Percentiles rank a stretch among this genome's conserved stretches.
Conservation (phyloP, 2,329 filamentous ascomycete species). For the Aspergillus terreus region DNA sequence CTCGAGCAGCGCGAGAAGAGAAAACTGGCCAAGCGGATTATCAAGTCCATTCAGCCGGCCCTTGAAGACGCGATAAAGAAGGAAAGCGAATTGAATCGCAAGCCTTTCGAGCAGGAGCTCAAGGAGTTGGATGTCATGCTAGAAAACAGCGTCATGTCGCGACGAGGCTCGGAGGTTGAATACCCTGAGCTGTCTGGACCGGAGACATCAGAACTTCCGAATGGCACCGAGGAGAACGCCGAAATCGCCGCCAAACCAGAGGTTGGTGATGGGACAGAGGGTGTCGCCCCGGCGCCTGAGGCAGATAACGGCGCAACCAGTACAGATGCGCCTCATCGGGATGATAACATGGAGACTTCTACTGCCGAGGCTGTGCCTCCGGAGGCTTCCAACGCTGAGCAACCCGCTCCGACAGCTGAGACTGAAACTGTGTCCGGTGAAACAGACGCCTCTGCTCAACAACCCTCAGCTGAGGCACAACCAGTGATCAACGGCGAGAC, state of each 20-base stretch:
- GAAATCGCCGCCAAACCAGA: slow-evolving; percentile 7
- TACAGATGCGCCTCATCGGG: background rate
- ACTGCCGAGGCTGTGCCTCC: background rate
- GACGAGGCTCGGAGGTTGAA: slow-evolving; percentile 48
- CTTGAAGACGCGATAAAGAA: slow-evolving; percentile 72
- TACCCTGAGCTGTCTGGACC: slow-evolving; percentile 41
- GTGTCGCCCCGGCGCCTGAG: slow-evolving; percentile 1
- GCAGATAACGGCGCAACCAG: background rate
- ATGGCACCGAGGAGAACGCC: slow-evolving; percentile 24
- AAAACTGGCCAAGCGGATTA: slow-evolving; percentile 81
- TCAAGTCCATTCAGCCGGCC: slow-evolving; percentile 74
- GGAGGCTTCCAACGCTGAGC: slow-evolving; percentile 11
- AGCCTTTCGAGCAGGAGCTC: slow-evolving; percentile 65
- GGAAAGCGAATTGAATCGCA: slow-evolving; percentile 75
- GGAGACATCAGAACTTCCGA: slow-evolving; percentile 45
- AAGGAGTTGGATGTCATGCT: slow-evolving; percentile 71
- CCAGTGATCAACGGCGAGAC: slow-evolving; percentile 23
- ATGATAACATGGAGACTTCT: background rate
- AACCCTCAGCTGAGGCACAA: slow-evolving; percentile 29
- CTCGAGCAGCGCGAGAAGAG: slow-evolving; percentile 75
- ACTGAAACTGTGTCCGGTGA: slow-evolving; percentile 13
- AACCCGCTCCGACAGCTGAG: slow-evolving; percentile 6
- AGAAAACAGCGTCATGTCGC: slow-evolving; percentile 59
- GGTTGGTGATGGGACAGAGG: slow-evolving; percentile 7
- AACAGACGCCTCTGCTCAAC: slow-evolving; percentile 28